Conservation (phyloP, 2,329 filamentous ascomycete genomes). For the Bisporella sp. region DNA sequence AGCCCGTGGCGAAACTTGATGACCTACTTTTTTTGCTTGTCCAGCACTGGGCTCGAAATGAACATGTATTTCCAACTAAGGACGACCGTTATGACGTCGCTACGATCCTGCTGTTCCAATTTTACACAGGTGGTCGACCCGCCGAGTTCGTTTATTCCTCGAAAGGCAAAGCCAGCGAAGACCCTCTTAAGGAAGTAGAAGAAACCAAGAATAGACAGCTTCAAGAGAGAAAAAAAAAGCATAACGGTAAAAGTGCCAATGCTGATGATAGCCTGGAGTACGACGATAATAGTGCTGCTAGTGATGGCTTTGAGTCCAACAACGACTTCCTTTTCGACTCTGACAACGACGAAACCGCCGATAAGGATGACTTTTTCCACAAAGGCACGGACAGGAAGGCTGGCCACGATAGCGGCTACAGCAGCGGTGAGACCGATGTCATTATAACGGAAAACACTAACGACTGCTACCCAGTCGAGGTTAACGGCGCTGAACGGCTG, state of each 20-base stretch:
- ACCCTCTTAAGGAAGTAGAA: constrained; percentile 11
- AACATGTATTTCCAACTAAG: constrained; percentile 7
- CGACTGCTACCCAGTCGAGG: constrained; percentile 3
- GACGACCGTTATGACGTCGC: constrained; percentile 1
- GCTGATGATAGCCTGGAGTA: not conserved
- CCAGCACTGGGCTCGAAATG: constrained; percentile 9
- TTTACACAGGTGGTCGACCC: constrained; percentile 13
- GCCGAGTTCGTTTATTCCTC: constrained; percentile 17
- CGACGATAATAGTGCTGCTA: constrained; percentile 1
- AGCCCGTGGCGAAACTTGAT: constrained; percentile 16
- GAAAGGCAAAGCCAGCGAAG: constrained; percentile 12
- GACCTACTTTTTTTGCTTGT: constrained; percentile 14
- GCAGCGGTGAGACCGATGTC: constrained; percentile 7
- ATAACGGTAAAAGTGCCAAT: not conserved
- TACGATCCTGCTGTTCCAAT: constrained; percentile 18
- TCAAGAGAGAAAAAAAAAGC: not conserved
- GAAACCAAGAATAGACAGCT: not conserved
- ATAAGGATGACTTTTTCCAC: constrained; percentile 1
- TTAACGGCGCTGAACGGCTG: constrained; percentile 3
- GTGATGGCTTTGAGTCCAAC: not conserved
- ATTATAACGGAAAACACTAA: constrained; percentile 7
- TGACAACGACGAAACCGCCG: not conserved
- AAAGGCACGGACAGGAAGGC: constrained; percentile 1
- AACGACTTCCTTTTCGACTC: not conserved
- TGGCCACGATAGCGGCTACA: constrained; percentile 7